Evolutionary conservation across 345 rosid genomes (phyloP).

Genomic region (Clausena lansium): DNA sequence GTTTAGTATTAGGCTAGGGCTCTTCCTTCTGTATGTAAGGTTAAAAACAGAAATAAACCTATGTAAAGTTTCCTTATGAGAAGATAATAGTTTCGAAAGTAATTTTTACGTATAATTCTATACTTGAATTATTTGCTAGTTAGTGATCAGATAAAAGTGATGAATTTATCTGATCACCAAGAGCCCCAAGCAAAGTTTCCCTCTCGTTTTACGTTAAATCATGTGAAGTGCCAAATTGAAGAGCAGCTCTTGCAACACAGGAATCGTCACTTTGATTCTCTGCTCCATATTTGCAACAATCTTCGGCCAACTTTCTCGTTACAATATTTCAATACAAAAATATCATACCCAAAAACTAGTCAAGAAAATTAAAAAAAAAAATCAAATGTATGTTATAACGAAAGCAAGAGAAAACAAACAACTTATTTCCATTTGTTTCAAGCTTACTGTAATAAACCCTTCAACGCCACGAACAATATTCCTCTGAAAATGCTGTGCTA

Average conservation of each 20-base stretch:
- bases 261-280: slow-evolving; percentile 47
- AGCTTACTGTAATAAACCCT: too few relatives aligned
- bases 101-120: too few relatives aligned
- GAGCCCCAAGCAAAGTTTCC: slow-evolving; percentile 54
- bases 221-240: slow-evolving; percentile 65
- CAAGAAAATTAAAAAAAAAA: too few relatives aligned
- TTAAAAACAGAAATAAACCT: neutral
- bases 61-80: neutral
- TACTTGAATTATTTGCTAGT: too few relatives aligned
- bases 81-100: too few relatives aligned
- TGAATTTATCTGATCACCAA: slow-evolving; percentile 61
- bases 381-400: too few relatives aligned
- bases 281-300: slow-evolving; percentile 70
- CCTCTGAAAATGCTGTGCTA: too few relatives aligned
- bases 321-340: slow-evolving; percentile 8
- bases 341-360: too few relatives aligned
- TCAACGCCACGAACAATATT: too few relatives aligned
- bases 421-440: too few relatives aligned
- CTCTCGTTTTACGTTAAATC: slow-evolving; percentile 73
- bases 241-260: slow-evolving; percentile 58
- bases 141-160: neutral
- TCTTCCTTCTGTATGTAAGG: neutral
- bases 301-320: slow-evolving; percentile 81
- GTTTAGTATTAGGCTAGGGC: neutral
- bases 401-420: too few relatives aligned